Evolutionary conservation across 2,329 filamentous ascomycete genomes (phyloP).

Genomic region (Onygena corvina): DNA sequence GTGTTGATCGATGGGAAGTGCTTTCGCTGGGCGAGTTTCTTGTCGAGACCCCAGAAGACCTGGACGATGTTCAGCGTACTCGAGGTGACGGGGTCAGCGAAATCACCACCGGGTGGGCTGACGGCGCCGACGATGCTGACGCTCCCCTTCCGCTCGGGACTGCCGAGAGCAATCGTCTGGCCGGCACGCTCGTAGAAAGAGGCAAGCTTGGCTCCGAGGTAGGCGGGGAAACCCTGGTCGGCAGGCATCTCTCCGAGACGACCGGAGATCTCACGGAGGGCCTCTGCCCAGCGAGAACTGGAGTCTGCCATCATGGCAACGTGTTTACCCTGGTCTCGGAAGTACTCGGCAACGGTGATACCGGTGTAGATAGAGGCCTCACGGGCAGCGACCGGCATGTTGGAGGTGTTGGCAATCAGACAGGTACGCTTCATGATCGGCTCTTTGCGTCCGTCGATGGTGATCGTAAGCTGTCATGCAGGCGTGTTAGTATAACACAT

Average conservation of each 20-base stretch:
- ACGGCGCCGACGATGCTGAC: constrained; percentile 97
- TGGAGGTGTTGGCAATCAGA: constrained; percentile 96
- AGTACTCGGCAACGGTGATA: constrained; percentile 92
- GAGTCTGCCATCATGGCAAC: constrained; percentile 99
- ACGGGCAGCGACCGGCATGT: constrained; percentile 97
- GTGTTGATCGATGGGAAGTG: constrained; percentile 99
- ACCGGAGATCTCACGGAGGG: constrained; percentile 94
- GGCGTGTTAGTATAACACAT: not conserved
- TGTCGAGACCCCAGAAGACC: constrained; percentile 99
- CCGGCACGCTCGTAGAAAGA: constrained; percentile 99
- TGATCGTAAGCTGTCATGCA: constrained; percentile 65
- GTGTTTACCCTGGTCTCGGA: constrained; percentile 90
- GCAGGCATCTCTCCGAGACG: constrained; percentile 99
- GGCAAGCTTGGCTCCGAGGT: constrained; percentile 89
- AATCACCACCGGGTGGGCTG: constrained; percentile 95
- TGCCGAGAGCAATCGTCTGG: constrained; percentile 71
- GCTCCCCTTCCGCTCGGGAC: constrained; percentile 76
- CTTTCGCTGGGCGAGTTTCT: constrained; percentile 97
- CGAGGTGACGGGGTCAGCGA: constrained; percentile 92
- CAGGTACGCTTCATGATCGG: constrained; percentile 99
- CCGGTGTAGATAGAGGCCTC: constrained; percentile 98
- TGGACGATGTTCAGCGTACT: constrained; percentile 94
- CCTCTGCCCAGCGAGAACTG: constrained; percentile 94
- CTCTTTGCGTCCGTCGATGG: constrained; percentile 86
- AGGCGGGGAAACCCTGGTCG: constrained; percentile 98